These are phyloP conservation scores for Sarocladium brachiariae DNA, from an alignment of 2,329 filamentous ascomycete species.

Conservation along the genomic window DNA sequence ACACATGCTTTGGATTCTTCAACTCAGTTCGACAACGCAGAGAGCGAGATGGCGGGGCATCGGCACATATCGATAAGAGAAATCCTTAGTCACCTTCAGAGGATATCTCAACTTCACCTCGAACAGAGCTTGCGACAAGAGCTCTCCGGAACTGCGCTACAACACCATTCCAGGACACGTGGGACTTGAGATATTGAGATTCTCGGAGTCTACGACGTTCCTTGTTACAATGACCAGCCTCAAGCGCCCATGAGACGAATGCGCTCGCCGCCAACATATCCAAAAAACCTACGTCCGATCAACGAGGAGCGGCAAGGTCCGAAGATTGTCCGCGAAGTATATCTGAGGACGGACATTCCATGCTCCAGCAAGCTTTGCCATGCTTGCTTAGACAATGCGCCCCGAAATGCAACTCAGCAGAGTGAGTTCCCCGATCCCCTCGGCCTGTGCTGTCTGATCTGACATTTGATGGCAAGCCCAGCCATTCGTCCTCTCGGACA, in stretches of 20 bases:
- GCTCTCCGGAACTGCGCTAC: not conserved
- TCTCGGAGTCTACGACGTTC: too few species aligned
- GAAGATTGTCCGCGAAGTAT: conserved; percentile 96
- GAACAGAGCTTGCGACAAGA: not conserved
- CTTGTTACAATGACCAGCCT: conserved; percentile 48
- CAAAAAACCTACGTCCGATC: conserved; percentile 95
- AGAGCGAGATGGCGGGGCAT: conserved; percentile 4
- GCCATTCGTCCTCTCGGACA: conserved; percentile 83
- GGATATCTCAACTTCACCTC: conserved; percentile 3
- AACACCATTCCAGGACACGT: too few species aligned
- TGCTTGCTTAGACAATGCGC: conserved; percentile 65
- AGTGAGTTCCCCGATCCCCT: conserved; percentile 54
- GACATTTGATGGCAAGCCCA: conserved; percentile 44
- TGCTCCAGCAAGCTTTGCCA: conserved; percentile 89
- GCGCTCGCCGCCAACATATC: conserved; percentile 67
- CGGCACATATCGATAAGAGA: conserved; percentile 3
- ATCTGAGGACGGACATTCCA: conserved; percentile 92
- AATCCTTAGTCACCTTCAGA: conserved; percentile 6
- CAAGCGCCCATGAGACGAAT: conserved; percentile 48
- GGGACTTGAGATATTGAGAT: too few species aligned
- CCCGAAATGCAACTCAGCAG: conserved; percentile 70
- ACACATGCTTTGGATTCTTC: too few species aligned
- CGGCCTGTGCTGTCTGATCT: too few species aligned
- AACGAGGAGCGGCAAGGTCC: conserved; percentile 91
- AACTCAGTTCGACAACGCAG: too few species aligned